Percentiles rank a stretch among this genome's conserved stretches.
These are phyloP conservation scores for Cutaneotrichosporon dermatis DNA, from an alignment of 1,284 basidiomycete genomes.

Conservation along the genomic window DNA sequence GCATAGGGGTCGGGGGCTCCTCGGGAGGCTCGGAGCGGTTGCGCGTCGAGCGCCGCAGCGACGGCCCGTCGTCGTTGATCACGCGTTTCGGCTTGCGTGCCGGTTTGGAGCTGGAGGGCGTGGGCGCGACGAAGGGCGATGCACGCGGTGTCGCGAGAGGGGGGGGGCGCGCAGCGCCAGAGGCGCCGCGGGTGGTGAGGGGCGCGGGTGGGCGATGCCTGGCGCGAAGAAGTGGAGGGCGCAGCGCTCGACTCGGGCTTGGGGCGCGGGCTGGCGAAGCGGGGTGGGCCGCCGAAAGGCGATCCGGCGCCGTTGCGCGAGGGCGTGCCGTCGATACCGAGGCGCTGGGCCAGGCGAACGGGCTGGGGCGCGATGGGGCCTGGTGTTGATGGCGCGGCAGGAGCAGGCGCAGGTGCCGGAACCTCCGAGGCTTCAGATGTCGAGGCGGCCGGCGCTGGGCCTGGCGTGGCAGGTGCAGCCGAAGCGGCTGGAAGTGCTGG, in stretches of 20 bases:
- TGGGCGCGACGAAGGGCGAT: not conserved
- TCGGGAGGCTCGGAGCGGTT: conserved; percentile 1
- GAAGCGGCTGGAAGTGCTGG: not conserved
- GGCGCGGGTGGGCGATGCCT: not conserved
- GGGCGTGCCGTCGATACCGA: conserved; percentile 11
- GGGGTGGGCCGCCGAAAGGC: conserved; percentile 42
- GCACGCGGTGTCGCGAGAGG: not conserved
- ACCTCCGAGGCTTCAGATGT: not conserved
- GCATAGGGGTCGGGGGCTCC: not conserved
- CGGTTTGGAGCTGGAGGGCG: not conserved
- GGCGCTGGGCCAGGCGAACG: conserved; percentile 14
- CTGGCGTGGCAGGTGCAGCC: not conserved
- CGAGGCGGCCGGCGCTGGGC: too few relatives aligned
- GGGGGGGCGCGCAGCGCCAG: not conserved
- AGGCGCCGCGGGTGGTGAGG: not conserved
- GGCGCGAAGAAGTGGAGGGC: conserved; percentile 14
- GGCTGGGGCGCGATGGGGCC: conserved; percentile 15
- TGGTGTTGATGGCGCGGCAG: conserved; percentile 7
- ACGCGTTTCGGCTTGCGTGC: conserved; percentile 5
- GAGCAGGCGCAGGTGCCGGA: not conserved
- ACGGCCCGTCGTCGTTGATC: conserved; percentile 9
- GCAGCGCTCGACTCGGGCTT: conserved; percentile 1
- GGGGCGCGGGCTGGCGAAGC: conserved; percentile 24
- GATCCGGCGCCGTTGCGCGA: conserved; percentile 18
- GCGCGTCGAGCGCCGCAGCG: conserved; percentile 12